Conservation (phyloP, 176 grass and related monocot genomes). For the Bonia amplexicaulis region DNA sequence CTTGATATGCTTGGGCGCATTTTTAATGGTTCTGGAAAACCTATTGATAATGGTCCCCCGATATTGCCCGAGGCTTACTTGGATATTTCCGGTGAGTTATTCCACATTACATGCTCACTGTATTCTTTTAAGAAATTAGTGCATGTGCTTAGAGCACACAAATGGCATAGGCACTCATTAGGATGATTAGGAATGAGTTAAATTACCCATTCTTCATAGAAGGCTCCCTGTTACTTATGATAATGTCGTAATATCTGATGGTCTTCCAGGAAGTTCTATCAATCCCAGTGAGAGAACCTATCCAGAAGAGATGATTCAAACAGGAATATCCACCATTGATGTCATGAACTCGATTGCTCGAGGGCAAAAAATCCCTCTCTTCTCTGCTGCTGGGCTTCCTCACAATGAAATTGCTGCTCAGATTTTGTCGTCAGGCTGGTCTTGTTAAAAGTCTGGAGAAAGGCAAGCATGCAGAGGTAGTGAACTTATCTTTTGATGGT, state of each 20-base stretch:
- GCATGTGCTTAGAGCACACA: not conserved
- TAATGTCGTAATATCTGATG: not conserved
- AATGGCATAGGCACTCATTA: not conserved
- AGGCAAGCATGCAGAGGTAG: slow-evolving; percentile 50
- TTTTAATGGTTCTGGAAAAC: too few relatives aligned
- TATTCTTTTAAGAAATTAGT: slow-evolving; percentile 4
- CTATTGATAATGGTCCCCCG: too few relatives aligned
- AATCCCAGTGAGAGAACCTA: slow-evolving; percentile 98
- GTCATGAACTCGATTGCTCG: slow-evolving; percentile 97
- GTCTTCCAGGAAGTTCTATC: slow-evolving; percentile 79
- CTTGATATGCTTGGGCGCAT: too few relatives aligned
- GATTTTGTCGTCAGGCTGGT: slow-evolving; percentile 88
- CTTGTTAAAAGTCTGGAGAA: slow-evolving; percentile 86
- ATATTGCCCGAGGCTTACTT: too few relatives aligned
- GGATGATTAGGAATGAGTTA: not conserved
- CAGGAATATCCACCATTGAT: slow-evolving; percentile 93
- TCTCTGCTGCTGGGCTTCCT: slow-evolving; percentile 90
- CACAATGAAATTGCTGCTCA: slow-evolving; percentile 98
- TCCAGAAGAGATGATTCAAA: slow-evolving; percentile 98
- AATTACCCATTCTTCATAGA: not conserved
- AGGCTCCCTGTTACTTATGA: not conserved
- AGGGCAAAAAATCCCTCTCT: slow-evolving; percentile 93
- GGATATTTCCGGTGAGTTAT: not conserved
- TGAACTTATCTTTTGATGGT: not conserved
- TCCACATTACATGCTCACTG: not conserved